Conservation (phyloP, 202 grass and related monocot species). For the Thinopyrum obtusiflorum region DNA sequence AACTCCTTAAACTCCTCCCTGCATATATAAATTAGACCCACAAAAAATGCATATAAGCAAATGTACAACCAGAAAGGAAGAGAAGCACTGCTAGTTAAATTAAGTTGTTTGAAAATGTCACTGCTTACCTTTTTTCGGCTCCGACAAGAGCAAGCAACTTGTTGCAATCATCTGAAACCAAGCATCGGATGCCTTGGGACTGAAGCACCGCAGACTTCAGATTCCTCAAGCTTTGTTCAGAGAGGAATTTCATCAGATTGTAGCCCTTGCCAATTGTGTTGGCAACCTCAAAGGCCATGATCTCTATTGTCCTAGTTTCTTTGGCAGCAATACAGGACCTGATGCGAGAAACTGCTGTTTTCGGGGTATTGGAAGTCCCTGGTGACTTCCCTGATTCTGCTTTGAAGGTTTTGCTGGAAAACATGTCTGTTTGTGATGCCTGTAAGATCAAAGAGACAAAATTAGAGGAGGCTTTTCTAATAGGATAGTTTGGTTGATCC, state of each 20-base stretch:
- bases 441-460: slow-evolving; percentile 1
- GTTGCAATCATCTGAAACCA: slow-evolving; percentile 48
- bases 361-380: slow-evolving; percentile 46
- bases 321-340: slow-evolving; percentile 20
- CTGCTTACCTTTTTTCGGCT: slow-evolving; percentile 42
- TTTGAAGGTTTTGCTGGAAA: slow-evolving; percentile 40
- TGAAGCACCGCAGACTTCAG: slow-evolving; percentile 43
- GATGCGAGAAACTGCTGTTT: neutral
- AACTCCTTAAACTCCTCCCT: slow-evolving; percentile 52
- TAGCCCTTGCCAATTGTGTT: slow-evolving; percentile 63
- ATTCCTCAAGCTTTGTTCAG: slow-evolving; percentile 42
- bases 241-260: slow-evolving; percentile 52
- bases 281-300: slow-evolving; percentile 65
- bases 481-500: neutral
- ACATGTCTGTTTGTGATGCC: slow-evolving; percentile 27
- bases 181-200: slow-evolving; percentile 41
- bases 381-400: slow-evolving; percentile 40
- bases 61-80: neutral
- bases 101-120: neutral
- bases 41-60: slow-evolving; percentile 10
- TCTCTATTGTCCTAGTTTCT: slow-evolving; percentile 34
- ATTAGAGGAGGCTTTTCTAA: neutral
- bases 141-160: slow-evolving; percentile 46
- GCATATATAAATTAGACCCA: slow-evolving; percentile 19
- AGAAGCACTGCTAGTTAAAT: neutral